Evolutionary conservation across 805 yeast genomes (phyloP).

Genomic region (Cyberlindnera americana): DNA sequence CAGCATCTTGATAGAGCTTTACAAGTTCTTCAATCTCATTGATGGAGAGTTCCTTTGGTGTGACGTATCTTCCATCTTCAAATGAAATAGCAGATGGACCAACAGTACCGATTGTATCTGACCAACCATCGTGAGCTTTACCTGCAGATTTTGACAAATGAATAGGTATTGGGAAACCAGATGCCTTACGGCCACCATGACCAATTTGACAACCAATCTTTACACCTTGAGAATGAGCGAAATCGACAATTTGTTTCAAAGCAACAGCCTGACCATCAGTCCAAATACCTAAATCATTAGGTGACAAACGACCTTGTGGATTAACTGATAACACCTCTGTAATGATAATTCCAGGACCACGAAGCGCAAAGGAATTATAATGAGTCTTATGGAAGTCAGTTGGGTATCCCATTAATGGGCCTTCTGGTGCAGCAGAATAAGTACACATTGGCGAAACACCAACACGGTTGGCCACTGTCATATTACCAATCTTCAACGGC

Average conservation of each 20-base stretch:
- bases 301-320: conserved; percentile 40
- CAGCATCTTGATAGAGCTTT: conserved; percentile 41
- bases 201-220: conserved; percentile 51
- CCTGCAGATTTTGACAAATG: conserved; percentile 32
- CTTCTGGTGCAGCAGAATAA: conserved; percentile 36
- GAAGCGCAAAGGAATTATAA: conserved; percentile 42
- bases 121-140: conserved; percentile 38
- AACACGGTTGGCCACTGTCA: conserved; percentile 42
- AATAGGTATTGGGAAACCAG: conserved; percentile 32
- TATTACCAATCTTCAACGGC: conserved; percentile 20
- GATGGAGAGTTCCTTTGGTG: conserved; percentile 41
- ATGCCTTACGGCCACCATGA: conserved; percentile 52
- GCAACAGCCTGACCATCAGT: conserved; percentile 44
- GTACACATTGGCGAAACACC: conserved; percentile 58
- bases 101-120: conserved; percentile 34
- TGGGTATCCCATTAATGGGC: conserved; percentile 33
- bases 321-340: conserved; percentile 44
- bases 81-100: conserved; percentile 43
- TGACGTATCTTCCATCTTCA: conserved; percentile 17
- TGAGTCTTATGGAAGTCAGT: conserved; percentile 48
- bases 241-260: conserved; percentile 39
- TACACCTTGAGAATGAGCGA: conserved; percentile 42
- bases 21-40: conserved; percentile 41
- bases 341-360: conserved; percentile 49
- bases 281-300: conserved; percentile 49